Conservation (phyloP, 306 rosid species). For the Trichosanthes cucumerina region DNA sequence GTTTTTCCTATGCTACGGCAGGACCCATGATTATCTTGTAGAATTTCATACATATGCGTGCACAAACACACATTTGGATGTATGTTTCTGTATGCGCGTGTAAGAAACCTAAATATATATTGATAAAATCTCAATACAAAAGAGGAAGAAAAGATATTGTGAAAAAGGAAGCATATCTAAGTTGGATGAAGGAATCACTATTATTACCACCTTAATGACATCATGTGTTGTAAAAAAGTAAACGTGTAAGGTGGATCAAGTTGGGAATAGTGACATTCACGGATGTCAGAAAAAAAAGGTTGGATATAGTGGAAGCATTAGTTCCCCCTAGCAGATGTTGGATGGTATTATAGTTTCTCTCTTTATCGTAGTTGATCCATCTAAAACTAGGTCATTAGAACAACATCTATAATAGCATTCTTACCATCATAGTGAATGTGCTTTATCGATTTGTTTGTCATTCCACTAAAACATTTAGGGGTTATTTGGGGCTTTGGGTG, state of each 20-base stretch:
- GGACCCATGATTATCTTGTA: background rate
- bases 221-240: no score
- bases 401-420: background rate
- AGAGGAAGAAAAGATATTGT: background rate
- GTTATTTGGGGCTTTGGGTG: no score
- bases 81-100: background rate
- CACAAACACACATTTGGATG: no score
- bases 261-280: background rate
- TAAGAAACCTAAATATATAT: background rate
- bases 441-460: background rate
- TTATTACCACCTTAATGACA: no score
- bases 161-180: background rate
- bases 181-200: background rate
- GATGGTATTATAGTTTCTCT: no score
- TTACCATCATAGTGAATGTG: background rate
- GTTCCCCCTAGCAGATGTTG: background rate
- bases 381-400: background rate
- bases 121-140: background rate
- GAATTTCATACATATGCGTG: background rate
- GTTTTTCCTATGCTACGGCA: background rate
- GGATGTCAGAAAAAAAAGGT: no score
- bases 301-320: background rate
- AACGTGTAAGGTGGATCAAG: background rate
- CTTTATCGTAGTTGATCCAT: no score
- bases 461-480: background rate